phyloP scores from a whole-genome alignment of 257 asterid genomes.

The Fraxinus quadrangulata region DNA sequence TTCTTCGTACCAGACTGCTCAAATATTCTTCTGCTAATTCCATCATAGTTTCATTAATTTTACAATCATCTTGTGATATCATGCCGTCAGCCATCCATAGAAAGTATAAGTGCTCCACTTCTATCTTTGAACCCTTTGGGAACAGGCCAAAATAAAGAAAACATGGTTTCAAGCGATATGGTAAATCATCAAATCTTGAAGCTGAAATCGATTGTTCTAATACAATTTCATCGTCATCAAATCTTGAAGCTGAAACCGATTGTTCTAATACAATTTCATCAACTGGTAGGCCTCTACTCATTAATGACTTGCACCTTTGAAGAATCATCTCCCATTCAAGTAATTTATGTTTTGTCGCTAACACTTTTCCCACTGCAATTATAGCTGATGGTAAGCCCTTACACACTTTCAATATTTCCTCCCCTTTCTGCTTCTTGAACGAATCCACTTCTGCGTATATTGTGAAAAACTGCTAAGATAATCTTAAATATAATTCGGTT shows the following conservation, averaged over 20 bases:
- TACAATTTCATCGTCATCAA: background rate
- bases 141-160: slow-evolving; percentile 39
- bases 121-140: slow-evolving; percentile 21
- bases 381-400: slow-evolving; percentile 15
- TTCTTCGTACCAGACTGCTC: background rate
- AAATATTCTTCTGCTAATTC: slow-evolving; percentile 18
- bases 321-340: background rate
- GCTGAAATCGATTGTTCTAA: background rate
- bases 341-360: background rate
- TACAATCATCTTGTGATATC: background rate
- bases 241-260: background rate
- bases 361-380: background rate
- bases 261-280: background rate
- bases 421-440: background rate
- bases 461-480: too few species aligned
- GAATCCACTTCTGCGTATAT: background rate
- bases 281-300: background rate
- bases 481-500: too few species aligned
- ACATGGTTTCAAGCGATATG: slow-evolving; percentile 25
- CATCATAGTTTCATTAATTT: background rate
- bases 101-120: slow-evolving; percentile 9
- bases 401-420: background rate
- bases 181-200: slow-evolving; percentile 21
- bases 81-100: slow-evolving; percentile 38
- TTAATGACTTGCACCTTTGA: background rate